phyloP scores from a whole-genome alignment of 495 filamentous ascomycete genomes.

The Xylaria intraflava region DNA sequence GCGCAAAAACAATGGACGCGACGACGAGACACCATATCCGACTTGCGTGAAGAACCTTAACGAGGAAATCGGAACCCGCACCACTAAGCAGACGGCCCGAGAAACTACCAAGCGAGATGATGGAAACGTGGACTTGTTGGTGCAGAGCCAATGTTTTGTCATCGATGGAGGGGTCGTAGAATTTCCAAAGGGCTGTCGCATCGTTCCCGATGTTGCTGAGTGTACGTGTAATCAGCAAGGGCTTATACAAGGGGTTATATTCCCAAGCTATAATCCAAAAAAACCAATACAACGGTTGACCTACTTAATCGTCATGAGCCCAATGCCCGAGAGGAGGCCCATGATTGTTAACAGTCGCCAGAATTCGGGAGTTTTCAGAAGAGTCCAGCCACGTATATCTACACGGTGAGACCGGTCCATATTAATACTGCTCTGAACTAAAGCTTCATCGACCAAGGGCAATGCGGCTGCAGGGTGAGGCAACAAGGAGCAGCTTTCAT shows the following conservation, averaged over 20 bases:
- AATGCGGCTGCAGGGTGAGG: slow-evolving; percentile 40
- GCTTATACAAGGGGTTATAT: background rate
- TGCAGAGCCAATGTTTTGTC: slow-evolving; percentile 70
- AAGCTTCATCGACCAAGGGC: slow-evolving; percentile 40
- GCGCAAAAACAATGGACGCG: slow-evolving; percentile 68
- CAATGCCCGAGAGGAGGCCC: slow-evolving; percentile 84
- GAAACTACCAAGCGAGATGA: slow-evolving; percentile 82
- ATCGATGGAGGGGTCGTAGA: slow-evolving; percentile 67
- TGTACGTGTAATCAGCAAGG: slow-evolving; percentile 29
- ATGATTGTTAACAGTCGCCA: slow-evolving; percentile 84
- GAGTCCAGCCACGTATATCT: slow-evolving; percentile 83
- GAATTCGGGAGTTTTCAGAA: slow-evolving; percentile 74
- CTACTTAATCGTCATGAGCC: slow-evolving; percentile 98
- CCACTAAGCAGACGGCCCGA: slow-evolving; percentile 72
- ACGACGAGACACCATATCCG: slow-evolving; percentile 85
- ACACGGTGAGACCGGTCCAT: slow-evolving; percentile 55
- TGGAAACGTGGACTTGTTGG: slow-evolving; percentile 89
- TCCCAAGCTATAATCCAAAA: background rate
- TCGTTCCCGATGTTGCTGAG: slow-evolving; percentile 91
- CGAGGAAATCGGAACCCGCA: slow-evolving; percentile 82
- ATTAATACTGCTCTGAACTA: slow-evolving; percentile 50
- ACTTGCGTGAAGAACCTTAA: slow-evolving; percentile 69
- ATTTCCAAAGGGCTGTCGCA: slow-evolving; percentile 68
- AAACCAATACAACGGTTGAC: slow-evolving; percentile 17
- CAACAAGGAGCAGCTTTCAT: slow-evolving; percentile 83